phyloP scores from a whole-genome alignment of 1,284 basidiomycete genomes.

The Marasmius fiardii region DNA sequence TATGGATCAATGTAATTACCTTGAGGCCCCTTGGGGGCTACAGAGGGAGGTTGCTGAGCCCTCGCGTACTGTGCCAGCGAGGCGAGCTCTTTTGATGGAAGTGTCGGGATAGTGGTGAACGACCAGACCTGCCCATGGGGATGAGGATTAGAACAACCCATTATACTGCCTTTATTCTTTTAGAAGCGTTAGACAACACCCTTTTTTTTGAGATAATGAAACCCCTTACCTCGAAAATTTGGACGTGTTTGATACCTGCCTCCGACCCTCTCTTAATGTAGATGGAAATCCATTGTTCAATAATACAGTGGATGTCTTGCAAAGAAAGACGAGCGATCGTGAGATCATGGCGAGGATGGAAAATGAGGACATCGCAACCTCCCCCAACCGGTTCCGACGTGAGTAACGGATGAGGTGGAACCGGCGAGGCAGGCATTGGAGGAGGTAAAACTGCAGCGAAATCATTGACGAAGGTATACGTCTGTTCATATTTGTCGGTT shows the following conservation, averaged over 20 bases:
- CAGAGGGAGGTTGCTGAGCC: slow-evolving; percentile 29
- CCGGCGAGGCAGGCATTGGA: slow-evolving; percentile 45
- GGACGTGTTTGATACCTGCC: slow-evolving; percentile 75
- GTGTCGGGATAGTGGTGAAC: slow-evolving; percentile 69
- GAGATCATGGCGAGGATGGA: slow-evolving; percentile 89
- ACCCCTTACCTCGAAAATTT: slow-evolving; percentile 78
- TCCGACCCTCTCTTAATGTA: slow-evolving; percentile 62
- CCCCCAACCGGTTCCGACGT: slow-evolving; percentile 75
- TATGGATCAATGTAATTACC: slow-evolving; percentile 26
- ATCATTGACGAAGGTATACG: slow-evolving; percentile 82
- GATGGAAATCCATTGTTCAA: slow-evolving; percentile 76
- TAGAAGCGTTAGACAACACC: slow-evolving; percentile 1
- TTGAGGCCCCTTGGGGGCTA: slow-evolving; percentile 55
- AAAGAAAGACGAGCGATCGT: slow-evolving; percentile 75
- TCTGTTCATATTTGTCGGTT: slow-evolving; percentile 72
- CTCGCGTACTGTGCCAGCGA: slow-evolving; percentile 57
- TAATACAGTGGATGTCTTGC: slow-evolving; percentile 64
- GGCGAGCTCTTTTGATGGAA: slow-evolving; percentile 64
- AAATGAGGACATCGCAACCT: slow-evolving; percentile 87
- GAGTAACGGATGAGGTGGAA: slow-evolving; percentile 60
- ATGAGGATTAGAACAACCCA: slow-evolving; percentile 97
- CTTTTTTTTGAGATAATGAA: neutral
- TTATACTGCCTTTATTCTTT: slow-evolving; percentile 92
- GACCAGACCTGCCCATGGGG: slow-evolving; percentile 95
- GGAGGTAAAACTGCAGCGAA: slow-evolving; percentile 78